phyloP scores from a whole-genome alignment of 768 basidiomycete genomes.

The Xerocomellus dryophilus region DNA sequence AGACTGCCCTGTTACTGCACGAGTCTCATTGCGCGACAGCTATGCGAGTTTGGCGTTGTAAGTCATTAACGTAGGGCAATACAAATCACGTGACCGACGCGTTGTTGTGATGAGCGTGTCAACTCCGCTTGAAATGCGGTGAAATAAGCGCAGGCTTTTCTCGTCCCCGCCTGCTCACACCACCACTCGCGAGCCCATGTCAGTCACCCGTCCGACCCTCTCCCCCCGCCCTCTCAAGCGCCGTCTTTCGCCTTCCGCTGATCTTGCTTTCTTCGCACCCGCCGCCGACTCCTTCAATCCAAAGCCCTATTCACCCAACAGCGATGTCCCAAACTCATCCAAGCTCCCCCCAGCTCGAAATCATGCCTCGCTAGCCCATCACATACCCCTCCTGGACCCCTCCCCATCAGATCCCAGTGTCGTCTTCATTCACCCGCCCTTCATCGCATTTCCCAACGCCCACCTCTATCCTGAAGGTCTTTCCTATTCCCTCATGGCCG shows the following conservation, averaged over 20 bases:
- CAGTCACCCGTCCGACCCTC: slow-evolving; percentile 12
- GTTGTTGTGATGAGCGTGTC: slow-evolving; percentile 35
- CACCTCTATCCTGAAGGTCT: slow-evolving; percentile 63
- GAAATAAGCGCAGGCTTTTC: slow-evolving; percentile 29
- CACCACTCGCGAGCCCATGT: slow-evolving; percentile 14
- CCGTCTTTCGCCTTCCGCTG: slow-evolving; percentile 43
- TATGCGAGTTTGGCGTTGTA: slow-evolving; percentile 54
- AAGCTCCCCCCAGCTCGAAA: slow-evolving; percentile 31
- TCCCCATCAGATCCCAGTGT: slow-evolving; percentile 60
- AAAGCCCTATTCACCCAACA: slow-evolving; percentile 53
- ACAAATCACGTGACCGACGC: slow-evolving; percentile 42
- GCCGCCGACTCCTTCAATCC: slow-evolving; percentile 65
- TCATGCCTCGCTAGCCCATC: slow-evolving; percentile 38
- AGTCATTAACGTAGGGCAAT: slow-evolving; percentile 9
- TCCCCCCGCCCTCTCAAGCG: slow-evolving; percentile 46
- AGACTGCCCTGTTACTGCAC: neutral
- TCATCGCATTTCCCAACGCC: slow-evolving; percentile 61
- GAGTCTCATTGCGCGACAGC: slow-evolving; percentile 31
- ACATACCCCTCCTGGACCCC: slow-evolving; percentile 63
- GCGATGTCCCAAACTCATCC: slow-evolving; percentile 20
- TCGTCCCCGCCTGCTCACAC: neutral
- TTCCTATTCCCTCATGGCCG: slow-evolving; percentile 67
- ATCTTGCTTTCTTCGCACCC: slow-evolving; percentile 59
- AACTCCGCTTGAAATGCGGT: slow-evolving; percentile 43
- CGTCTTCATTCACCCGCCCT: slow-evolving; percentile 74